Evolutionary conservation across 192 early-diverging fungal species (phyloP).

Genomic region (Podila verticillata): DNA sequence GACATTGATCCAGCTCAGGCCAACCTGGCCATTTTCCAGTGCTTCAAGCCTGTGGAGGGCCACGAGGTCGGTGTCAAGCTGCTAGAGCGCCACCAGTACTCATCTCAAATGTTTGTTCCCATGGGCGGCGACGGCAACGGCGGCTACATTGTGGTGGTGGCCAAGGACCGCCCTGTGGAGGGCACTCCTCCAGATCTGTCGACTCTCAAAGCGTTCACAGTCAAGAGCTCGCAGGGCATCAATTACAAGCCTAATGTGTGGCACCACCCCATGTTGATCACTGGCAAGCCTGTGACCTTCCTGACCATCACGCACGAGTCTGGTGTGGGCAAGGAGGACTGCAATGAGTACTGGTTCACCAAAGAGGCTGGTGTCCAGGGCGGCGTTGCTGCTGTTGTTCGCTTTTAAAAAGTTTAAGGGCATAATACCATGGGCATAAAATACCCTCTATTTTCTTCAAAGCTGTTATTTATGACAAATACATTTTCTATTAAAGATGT

Average conservation of each 20-base stretch:
- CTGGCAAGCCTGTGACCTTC: slow-evolving; percentile 65
- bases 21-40: slow-evolving; percentile 81
- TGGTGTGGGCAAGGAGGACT: slow-evolving; percentile 76
- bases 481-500: no score
- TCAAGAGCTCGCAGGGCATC: slow-evolving; percentile 76
- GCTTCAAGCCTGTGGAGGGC: slow-evolving; percentile 53
- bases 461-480: no score
- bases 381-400: slow-evolving; percentile 27
- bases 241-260: slow-evolving; percentile 85
- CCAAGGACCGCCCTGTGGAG: slow-evolving; percentile 68
- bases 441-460: neutral
- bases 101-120: slow-evolving; percentile 88
- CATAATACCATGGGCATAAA: neutral
- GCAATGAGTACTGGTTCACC: slow-evolving; percentile 64
- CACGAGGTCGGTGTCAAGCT: slow-evolving; percentile 70
- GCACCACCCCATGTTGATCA: slow-evolving; percentile 91
- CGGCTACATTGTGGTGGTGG: slow-evolving; percentile 85
- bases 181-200: slow-evolving; percentile 73
- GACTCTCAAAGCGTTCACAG: slow-evolving; percentile 81
- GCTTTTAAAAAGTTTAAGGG: slow-evolving; percentile 1
- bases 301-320: slow-evolving; percentile 83
- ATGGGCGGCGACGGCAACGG: slow-evolving; percentile 62
- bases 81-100: slow-evolving; percentile 87
- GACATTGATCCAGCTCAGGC: slow-evolving; percentile 43
- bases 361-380: slow-evolving; percentile 34